These are phyloP conservation scores for Cavenderia fasciculata DNA, from an alignment of 78 protist species.

Conservation along the genomic window DNA sequence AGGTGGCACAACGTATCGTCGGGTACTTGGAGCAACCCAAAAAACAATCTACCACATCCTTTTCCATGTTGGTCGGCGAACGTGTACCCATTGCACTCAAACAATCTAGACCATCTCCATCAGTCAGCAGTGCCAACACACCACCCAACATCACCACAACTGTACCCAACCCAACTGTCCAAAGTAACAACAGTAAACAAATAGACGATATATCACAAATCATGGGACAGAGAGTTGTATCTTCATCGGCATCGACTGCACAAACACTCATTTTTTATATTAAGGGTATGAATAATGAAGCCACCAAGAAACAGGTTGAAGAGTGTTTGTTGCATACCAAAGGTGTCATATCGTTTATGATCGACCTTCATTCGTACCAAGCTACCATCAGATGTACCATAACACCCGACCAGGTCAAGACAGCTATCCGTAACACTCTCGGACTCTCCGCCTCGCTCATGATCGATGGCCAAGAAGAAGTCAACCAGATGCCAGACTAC, in stretches of 20 bases:
- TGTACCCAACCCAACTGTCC: neutral
- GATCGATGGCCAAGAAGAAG: slow-evolving; percentile 68
- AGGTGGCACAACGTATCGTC: too few species aligned
- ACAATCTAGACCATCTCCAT: neutral
- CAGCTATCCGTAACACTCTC: slow-evolving; percentile 24
- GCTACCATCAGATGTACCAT: slow-evolving; percentile 52
- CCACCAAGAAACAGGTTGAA: slow-evolving; percentile 47
- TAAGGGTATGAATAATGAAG: slow-evolving; percentile 63
- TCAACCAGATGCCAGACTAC: slow-evolving; percentile 49
- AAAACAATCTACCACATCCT: slow-evolving; percentile 16
- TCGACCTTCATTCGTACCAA: slow-evolving; percentile 44
- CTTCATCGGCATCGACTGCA: neutral
- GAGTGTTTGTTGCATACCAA: slow-evolving; percentile 45
- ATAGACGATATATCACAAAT: neutral
- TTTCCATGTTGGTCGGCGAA: slow-evolving; percentile 70
- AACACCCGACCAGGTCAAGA: slow-evolving; percentile 44
- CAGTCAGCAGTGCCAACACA: too few species aligned
- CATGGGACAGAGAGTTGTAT: too few species aligned
- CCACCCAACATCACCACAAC: slow-evolving; percentile 6
- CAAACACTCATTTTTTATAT: slow-evolving; percentile 29
- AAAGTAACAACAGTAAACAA: neutral
- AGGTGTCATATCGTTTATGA: slow-evolving; percentile 74
- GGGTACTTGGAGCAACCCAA: too few species aligned
- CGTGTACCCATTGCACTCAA: slow-evolving; percentile 4
- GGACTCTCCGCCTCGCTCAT: slow-evolving; percentile 48